phyloP scores from a whole-genome alignment of 2,329 filamentous ascomycete genomes.

The Grosmannia serpens region DNA sequence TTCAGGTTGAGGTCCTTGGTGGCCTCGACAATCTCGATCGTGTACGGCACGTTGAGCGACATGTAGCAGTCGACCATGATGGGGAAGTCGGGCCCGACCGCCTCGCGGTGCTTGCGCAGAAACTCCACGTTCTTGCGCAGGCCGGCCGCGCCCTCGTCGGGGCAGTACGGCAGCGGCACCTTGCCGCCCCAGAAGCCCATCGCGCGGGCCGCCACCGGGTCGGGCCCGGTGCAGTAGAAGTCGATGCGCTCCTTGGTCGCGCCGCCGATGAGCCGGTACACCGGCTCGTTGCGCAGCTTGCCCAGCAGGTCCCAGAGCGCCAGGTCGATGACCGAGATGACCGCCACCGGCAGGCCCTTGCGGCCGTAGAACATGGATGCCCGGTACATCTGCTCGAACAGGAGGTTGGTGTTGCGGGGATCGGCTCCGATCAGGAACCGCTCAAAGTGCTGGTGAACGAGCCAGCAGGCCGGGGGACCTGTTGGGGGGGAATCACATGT shows the following conservation, averaged over 20 bases:
- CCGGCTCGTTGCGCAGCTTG: constrained; percentile 83
- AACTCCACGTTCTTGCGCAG: constrained; percentile 85
- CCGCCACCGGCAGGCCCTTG: constrained; percentile 79
- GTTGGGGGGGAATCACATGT: no score
- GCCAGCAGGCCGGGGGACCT: constrained; percentile 83
- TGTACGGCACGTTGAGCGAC: constrained; percentile 87
- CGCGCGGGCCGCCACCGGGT: constrained; percentile 64
- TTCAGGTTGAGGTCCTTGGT: constrained; percentile 79
- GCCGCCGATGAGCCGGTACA: constrained; percentile 88
- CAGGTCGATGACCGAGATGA: constrained; percentile 90
- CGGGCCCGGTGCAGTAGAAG: constrained; percentile 92
- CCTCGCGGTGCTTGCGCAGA: constrained; percentile 70
- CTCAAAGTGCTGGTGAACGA: constrained; percentile 87
- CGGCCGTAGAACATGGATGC: constrained; percentile 94
- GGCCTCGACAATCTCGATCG: constrained; percentile 78
- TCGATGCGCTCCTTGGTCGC: constrained; percentile 72
- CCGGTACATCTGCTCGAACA: constrained; percentile 96
- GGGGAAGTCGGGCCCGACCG: constrained; percentile 80
- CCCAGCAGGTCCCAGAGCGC: constrained; percentile 87
- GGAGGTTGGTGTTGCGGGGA: constrained; percentile 77
- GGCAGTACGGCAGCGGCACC: constrained; percentile 79
- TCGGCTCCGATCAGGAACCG: constrained; percentile 83
- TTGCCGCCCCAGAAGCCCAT: constrained; percentile 91
- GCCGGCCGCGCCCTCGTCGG: constrained; percentile 73
- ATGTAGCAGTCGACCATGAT: constrained; percentile 97